Percentiles rank a stretch among this genome's conserved stretches.
Conservation (phyloP, 805 yeast species). For the Sugiyamaella floridensis region DNA sequence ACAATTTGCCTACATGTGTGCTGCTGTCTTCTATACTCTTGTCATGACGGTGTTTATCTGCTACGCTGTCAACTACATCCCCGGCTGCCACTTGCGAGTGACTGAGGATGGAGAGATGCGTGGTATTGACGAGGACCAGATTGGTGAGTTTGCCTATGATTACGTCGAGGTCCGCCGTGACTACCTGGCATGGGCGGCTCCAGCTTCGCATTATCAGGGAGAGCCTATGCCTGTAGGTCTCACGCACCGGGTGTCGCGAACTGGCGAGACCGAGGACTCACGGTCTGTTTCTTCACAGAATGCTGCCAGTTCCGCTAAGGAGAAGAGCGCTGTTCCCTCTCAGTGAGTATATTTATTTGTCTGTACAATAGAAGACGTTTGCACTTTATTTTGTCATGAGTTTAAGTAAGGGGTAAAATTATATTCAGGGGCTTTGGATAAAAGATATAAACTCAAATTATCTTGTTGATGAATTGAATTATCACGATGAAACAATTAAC, state of each 20-base stretch:
- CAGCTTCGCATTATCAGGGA: constrained; percentile 15
- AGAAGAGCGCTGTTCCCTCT: neutral
- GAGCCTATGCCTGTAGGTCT: neutral
- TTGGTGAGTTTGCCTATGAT: constrained; percentile 98
- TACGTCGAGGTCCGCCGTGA: constrained; percentile 95
- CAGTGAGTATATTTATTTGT: neutral
- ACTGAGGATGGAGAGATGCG: constrained; percentile 76
- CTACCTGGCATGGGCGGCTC: constrained; percentile 42
- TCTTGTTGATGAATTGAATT: too few species aligned
- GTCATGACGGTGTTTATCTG: constrained; percentile 76
- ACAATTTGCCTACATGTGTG: constrained; percentile 77
- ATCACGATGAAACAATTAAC: too few species aligned
- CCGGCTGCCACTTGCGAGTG: constrained; percentile 75
- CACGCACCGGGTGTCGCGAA: neutral
- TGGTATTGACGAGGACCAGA: constrained; percentile 94
- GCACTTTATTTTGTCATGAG: too few species aligned
- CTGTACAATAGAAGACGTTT: neutral
- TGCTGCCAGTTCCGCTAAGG: neutral
- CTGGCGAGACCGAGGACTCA: neutral
- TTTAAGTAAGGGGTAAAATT: too few species aligned
- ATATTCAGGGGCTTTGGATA: too few species aligned
- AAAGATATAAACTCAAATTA: too few species aligned
- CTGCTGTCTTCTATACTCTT: constrained; percentile 65
- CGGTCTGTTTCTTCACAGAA: neutral
- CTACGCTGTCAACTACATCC: constrained; percentile 64